Evolutionary conservation across 495 filamentous ascomycete genomes (phyloP), one percentile per base, ranked within the genome.

Genomic region (Aspergillus coremiiformis): DNA sequence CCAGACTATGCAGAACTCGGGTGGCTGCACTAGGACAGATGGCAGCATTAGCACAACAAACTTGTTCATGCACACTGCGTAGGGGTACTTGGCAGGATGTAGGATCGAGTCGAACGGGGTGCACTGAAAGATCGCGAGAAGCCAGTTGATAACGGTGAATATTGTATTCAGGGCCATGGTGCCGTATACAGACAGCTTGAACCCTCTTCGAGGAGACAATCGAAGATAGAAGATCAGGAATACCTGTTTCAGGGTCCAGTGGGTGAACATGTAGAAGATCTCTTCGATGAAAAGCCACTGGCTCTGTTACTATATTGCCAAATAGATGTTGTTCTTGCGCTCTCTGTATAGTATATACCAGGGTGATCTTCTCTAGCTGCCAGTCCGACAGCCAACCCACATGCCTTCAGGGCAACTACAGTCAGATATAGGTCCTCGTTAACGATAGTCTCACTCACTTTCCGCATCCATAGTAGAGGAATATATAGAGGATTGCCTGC

Each of bases 141-240:
- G 20, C 50, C 50, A 52, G 29, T 35, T 45, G 14, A 29, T 22
- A 32, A 53, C 41, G 42, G 20, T 47, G 26, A 53, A 24, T 0
- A 19, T 3, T 1, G 32, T 27, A 24, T 39, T 47, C 14, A 53
- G 12, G 14, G 9, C 29, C 50, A 52, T 52, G 1, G 50, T 45
- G 11, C 20, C 42, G 20, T 45, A 52, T 17, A 52, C 50, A 10
- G 26, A 32, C 23, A 27, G n/a, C 6, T 27, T 33, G 39, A 56
- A 51, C n/a, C 5, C 11, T 5, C 23, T 33, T 4, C 29, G 20
- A 5, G 42, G 41, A n/a, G 63, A 63, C 9, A 77, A 65, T 39
- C 68, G 68, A 45, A 67, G 58, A 51, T 69, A 75, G 47, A 67
- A 61, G n/a, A 72, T 49, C 30, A 72, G 49, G 39, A 60, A 58